Conservation (phyloP, 2,329 filamentous ascomycete genomes). For the Arthroderma sp. region DNA sequence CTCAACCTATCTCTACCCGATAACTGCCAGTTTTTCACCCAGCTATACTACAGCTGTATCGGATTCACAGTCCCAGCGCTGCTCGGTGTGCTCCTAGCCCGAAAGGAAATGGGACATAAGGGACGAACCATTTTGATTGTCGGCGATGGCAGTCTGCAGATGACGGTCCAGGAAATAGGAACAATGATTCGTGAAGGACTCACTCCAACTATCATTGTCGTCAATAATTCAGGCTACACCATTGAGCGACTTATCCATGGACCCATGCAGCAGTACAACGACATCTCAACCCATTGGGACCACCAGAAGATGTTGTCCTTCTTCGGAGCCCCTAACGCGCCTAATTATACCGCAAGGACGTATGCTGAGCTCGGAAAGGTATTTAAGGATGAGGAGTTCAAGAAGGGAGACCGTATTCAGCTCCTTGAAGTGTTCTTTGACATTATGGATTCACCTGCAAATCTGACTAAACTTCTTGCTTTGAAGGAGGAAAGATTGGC, state of each 20-base stretch:
- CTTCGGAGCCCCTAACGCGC: conserved; percentile 12
- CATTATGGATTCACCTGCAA: conserved; percentile 10
- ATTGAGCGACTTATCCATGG: conserved; percentile 19
- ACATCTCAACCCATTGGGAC: conserved; percentile 15
- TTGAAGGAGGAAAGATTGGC: conserved; percentile 9
- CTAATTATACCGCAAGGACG: conserved; percentile 8
- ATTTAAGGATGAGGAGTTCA: conserved; percentile 7
- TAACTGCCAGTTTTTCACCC: conserved; percentile 14
- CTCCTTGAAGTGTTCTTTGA: conserved; percentile 10
- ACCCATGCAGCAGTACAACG: conserved; percentile 15
- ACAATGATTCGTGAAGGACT: conserved; percentile 15
- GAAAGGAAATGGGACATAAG: conserved; percentile 11
- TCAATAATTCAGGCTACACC: conserved; percentile 18
- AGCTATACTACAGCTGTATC: conserved; percentile 16
- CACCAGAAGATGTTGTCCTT: conserved; percentile 16
- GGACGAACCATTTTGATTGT: conserved; percentile 15
- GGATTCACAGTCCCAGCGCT: conserved; percentile 16
- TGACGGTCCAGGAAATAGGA: conserved; percentile 17
- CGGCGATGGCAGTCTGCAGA: conserved; percentile 17
- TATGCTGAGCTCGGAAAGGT: conserved; percentile 10
- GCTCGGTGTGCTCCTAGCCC: conserved; percentile 13
- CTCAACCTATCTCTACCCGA: conserved; percentile 12
- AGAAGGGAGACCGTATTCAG: conserved; percentile 7
- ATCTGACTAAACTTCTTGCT: conserved; percentile 8
- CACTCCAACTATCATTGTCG: conserved; percentile 15